Evolutionary conservation across 139 green algal genomes (phyloP).

Genomic region (Picochlorum sp.): DNA sequence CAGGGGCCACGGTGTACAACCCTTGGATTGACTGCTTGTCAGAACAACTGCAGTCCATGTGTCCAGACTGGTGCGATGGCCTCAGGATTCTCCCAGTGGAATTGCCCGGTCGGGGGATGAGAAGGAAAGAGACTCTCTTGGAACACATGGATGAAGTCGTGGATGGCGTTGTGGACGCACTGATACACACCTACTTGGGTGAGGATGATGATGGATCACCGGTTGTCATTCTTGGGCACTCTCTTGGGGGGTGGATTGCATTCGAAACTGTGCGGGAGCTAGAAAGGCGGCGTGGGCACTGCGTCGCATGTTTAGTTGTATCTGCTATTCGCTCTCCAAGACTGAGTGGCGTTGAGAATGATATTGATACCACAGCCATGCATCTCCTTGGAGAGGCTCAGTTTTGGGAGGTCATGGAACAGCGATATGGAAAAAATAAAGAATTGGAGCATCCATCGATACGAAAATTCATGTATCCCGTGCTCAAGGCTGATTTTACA

Average conservation of each 20-base stretch:
- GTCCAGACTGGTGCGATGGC: too few species aligned
- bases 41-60: too few species aligned
- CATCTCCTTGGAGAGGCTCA: background rate
- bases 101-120: background rate
- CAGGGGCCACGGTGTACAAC: too few species aligned
- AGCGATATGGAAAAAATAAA: slow-evolving; percentile 10
- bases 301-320: background rate
- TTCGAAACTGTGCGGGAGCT: slow-evolving; percentile 1
- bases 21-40: too few species aligned
- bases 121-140: background rate
- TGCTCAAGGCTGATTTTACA: slow-evolving; percentile 11
- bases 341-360: slow-evolving; percentile 9
- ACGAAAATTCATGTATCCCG: background rate
- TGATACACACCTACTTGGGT: background rate
- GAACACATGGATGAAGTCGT: slow-evolving; percentile 5
- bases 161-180: background rate
- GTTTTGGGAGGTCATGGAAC: slow-evolving; percentile 7
- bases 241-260: slow-evolving; percentile 7
- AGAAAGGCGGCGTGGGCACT: background rate
- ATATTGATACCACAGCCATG: slow-evolving; percentile 8
- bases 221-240: slow-evolving; percentile 7
- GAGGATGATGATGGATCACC: background rate
- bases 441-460: slow-evolving; percentile 6
- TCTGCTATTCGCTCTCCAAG: slow-evolving; percentile 1
- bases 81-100: slow-evolving; percentile 9